These are phyloP conservation scores for Ammopiptanthus mongolicus DNA, from an alignment of 306 rosid genomes.

Conservation along the genomic window DNA sequence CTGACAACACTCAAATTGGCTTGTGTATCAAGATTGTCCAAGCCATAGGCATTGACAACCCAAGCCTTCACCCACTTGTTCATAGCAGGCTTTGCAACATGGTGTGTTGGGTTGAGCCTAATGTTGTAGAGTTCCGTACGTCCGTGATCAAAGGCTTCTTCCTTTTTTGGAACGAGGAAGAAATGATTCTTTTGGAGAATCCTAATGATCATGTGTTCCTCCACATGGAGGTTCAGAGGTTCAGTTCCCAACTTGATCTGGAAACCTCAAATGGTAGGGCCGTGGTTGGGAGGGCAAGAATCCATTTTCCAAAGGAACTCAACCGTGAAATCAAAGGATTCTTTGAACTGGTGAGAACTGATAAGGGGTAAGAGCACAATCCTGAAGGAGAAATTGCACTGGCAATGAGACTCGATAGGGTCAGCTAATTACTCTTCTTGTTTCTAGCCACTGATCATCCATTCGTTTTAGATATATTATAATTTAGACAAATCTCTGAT, in stretches of 20 bases:
- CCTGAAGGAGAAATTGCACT: too few species aligned
- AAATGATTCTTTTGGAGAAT: neutral
- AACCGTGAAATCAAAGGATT: too few species aligned
- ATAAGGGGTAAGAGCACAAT: too few species aligned
- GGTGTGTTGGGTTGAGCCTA: slow-evolving; percentile 8
- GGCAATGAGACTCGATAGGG: neutral
- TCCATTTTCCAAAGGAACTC: too few species aligned
- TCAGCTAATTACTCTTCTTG: too few species aligned
- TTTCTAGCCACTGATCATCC: neutral
- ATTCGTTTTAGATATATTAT: too few species aligned
- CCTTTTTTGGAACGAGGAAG: neutral
- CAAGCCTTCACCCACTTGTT: neutral
- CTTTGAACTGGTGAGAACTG: too few species aligned
- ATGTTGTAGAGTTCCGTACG: neutral
- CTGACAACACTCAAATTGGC: too few species aligned
- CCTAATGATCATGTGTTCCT: neutral
- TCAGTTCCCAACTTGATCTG: neutral
- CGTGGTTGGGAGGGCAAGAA: neutral
- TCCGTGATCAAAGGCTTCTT: neutral
- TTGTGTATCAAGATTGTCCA: neutral
- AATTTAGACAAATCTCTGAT: too few species aligned
- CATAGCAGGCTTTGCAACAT: neutral
- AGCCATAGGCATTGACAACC: neutral
- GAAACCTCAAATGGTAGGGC: neutral
- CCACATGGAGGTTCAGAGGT: neutral